These are phyloP conservation scores for Xylaria curta DNA, from an alignment of 495 filamentous ascomycete species.

Conservation along the genomic window DNA sequence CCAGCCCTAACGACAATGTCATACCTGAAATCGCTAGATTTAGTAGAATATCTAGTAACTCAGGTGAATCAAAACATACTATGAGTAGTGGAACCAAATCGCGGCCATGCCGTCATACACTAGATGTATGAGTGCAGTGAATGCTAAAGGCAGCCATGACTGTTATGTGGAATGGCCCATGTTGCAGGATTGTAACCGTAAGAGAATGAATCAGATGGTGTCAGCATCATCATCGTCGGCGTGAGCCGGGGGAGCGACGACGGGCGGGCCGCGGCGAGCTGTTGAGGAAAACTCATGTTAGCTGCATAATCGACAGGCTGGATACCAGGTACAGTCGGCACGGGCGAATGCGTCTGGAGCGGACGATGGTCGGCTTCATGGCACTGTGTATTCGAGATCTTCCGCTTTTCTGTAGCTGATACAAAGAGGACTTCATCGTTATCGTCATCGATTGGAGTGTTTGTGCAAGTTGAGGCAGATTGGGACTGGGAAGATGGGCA, in stretches of 20 bases:
- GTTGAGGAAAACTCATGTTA: slow-evolving; percentile 39
- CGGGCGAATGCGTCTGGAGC: slow-evolving; percentile 33
- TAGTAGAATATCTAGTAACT: not conserved
- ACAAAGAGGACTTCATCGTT: slow-evolving; percentile 40
- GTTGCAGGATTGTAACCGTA: slow-evolving; percentile 33
- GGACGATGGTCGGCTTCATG: slow-evolving; percentile 28
- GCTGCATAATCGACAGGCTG: slow-evolving; percentile 39
- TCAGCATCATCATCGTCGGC: slow-evolving; percentile 23
- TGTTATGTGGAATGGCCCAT: slow-evolving; percentile 36
- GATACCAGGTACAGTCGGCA: slow-evolving; percentile 35
- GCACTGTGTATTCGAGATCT: slow-evolving; percentile 14
- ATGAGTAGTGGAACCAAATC: slow-evolving; percentile 10
- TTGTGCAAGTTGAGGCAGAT: slow-evolving; percentile 26
- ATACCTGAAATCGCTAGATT: not conserved
- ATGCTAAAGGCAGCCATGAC: slow-evolving; percentile 37
- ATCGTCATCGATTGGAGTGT: slow-evolving; percentile 32
- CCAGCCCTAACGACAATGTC: not conserved
- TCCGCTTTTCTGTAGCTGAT: slow-evolving; percentile 37
- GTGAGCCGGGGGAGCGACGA: slow-evolving; percentile 1
- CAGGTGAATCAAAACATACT: slow-evolving; percentile 28
- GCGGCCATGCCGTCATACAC: not conserved
- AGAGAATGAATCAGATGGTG: slow-evolving; percentile 32
- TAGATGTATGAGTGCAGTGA: not conserved
- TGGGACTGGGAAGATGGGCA: slow-evolving; percentile 21
- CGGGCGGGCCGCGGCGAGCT: slow-evolving; percentile 21